Evolutionary conservation across 305 asterid genomes (phyloP).

Genomic region (Fraxinus platypoda): DNA sequence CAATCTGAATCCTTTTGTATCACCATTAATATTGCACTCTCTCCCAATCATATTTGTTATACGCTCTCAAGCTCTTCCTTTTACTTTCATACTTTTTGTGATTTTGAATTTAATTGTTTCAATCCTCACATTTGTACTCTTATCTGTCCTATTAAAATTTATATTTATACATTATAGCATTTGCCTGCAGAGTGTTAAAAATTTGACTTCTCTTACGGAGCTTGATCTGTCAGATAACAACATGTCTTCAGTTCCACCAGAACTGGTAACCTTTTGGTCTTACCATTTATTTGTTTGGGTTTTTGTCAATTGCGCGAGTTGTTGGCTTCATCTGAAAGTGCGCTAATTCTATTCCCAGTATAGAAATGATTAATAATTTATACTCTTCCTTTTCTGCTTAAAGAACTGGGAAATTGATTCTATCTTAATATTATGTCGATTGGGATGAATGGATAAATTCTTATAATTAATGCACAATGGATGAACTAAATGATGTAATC

Average conservation of each 20-base stretch:
- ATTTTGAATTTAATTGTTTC: slow-evolving; percentile 8
- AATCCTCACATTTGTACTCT: slow-evolving; percentile 13
- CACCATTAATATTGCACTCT: not conserved
- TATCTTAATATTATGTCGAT: slow-evolving; percentile 7
- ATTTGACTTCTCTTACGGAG: slow-evolving; percentile 67
- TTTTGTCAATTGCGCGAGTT: slow-evolving; percentile 9
- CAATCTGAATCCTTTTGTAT: not conserved
- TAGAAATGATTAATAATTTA: slow-evolving; percentile 4
- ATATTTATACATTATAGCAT: slow-evolving; percentile 19
- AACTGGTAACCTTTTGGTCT: slow-evolving; percentile 47
- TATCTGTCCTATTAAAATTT: not conserved
- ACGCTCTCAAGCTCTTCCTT: not conserved
- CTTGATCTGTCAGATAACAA: slow-evolving; percentile 86
- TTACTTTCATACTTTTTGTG: not conserved
- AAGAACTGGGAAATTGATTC: slow-evolving; percentile 1
- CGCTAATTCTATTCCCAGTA: slow-evolving; percentile 14
- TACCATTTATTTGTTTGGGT: slow-evolving; percentile 5
- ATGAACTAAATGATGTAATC: slow-evolving; percentile 11
- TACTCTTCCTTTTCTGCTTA: not conserved
- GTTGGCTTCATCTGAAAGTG: slow-evolving; percentile 3
- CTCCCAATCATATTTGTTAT: slow-evolving; percentile 4
- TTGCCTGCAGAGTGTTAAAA: slow-evolving; percentile 65
- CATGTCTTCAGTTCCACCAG: slow-evolving; percentile 77
- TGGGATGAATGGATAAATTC: slow-evolving; percentile 5
- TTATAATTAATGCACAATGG: slow-evolving; percentile 6